Evolutionary conservation across 257 asterid species (phyloP), one percentile per base, ranked within the genome.

Genomic region (Przewalskia tangutica): DNA sequence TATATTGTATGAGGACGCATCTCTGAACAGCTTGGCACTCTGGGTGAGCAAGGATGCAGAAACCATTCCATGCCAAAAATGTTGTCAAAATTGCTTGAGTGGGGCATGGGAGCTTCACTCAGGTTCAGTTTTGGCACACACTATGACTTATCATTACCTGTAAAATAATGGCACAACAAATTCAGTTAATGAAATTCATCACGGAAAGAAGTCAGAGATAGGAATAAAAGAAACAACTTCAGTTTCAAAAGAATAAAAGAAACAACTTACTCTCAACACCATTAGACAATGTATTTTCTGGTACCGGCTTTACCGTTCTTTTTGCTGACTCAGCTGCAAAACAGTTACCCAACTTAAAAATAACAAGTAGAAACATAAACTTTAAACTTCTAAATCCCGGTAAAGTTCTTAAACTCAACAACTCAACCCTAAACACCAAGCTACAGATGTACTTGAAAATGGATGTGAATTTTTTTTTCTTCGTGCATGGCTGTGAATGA

Each of bases 311-410:
- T 14, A 88, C 82, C 87, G 66, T 84, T 86, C 79, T 87, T 77
- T 91, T 92, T 44, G 63, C 87, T 11, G 90, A 64, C 82, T 82
- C 89, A 12, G 95, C 98, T 95, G 91, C 70, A 68, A 84, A 82
- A 79, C 54, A 82, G 83, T 84, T 64, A 40, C 55, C 44, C 84
- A 77, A 55, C 40, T 60, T 42, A 66, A 23, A 42, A 32, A 11
- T 23, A 59, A 16, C 16, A 38, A 73, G 27, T 23, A 42, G 60
- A 77, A 66, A 59, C 4, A 18, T 0, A 59, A 6, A 59, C 16
- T 59, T 59, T 8, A 18, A 8, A 23, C 23, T 13, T 1, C 66
- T 11, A 50, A 50, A 36, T 76, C 34, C 5, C 42, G 6, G 6
- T 38, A 38, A 76, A 51, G 13, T 4, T 50, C 56, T 36, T 18